Percentiles rank a stretch among this genome's conserved stretches.
Conservation (phyloP, 805 yeast species). For the Cyberlindnera misumaiensis region DNA sequence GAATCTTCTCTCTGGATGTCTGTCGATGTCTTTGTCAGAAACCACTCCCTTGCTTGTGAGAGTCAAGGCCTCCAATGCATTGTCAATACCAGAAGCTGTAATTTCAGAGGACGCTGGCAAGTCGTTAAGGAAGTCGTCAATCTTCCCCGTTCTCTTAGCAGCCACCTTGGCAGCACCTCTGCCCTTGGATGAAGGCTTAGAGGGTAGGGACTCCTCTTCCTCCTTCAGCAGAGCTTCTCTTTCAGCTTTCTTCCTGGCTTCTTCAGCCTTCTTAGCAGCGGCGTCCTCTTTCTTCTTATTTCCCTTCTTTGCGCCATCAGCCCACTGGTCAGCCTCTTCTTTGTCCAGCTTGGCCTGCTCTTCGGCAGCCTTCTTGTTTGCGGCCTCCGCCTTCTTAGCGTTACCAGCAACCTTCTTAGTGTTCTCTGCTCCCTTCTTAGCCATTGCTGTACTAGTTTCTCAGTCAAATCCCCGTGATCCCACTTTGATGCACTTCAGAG, state of each 20-base stretch:
- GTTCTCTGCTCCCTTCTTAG: constrained; percentile 43
- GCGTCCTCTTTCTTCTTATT: constrained; percentile 65
- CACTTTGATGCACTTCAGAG: too few relatives aligned
- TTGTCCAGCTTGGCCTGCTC: constrained; percentile 40
- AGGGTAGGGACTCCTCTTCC: constrained; percentile 58
- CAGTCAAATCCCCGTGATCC: too few relatives aligned
- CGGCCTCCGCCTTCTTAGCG: constrained; percentile 60
- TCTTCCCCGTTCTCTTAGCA: constrained; percentile 49
- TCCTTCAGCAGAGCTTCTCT: constrained; percentile 59
- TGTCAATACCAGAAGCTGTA: constrained; percentile 69
- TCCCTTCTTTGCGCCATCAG: constrained; percentile 61
- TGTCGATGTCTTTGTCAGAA: constrained; percentile 57
- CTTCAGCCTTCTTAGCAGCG: constrained; percentile 66
- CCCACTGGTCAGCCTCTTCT: constrained; percentile 61
- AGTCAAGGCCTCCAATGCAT: constrained; percentile 71
- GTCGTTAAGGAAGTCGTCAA: constrained; percentile 58
- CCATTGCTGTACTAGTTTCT: too few relatives aligned
- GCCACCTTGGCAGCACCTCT: constrained; percentile 68
- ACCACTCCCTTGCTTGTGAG: constrained; percentile 55
- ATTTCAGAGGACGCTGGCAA: constrained; percentile 47
- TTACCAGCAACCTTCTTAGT: constrained; percentile 55
- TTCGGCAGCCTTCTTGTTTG: constrained; percentile 48
- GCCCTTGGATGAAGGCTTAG: constrained; percentile 49
- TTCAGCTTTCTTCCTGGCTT: constrained; percentile 74
- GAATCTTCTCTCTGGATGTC: constrained; percentile 85